Conservation (phyloP, 345 rosid genomes). For the Camelina sativa region DNA sequence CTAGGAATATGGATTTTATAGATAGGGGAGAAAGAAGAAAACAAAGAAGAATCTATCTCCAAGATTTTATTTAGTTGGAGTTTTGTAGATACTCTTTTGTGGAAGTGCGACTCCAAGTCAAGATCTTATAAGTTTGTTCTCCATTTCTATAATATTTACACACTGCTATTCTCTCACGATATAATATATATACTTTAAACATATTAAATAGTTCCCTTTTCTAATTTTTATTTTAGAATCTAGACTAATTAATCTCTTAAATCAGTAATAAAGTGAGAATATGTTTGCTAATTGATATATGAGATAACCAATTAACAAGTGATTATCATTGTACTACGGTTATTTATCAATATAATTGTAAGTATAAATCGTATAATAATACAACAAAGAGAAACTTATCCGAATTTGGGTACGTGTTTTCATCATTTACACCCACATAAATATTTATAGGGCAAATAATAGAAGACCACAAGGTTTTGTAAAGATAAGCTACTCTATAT, state of each 20-base stretch:
- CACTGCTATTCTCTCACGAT: background rate
- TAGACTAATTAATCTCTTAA: constrained; percentile 10
- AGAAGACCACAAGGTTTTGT: constrained; percentile 42
- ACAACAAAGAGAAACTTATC: constrained; percentile 27
- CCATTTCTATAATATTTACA: constrained; percentile 27
- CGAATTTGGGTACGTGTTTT: constrained; percentile 35
- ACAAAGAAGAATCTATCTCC: constrained; percentile 41
- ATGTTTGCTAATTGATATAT: background rate
- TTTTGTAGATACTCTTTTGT: constrained; percentile 30
- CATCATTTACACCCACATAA: constrained; percentile 35
- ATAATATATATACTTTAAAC: constrained; percentile 9
- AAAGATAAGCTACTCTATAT: constrained; percentile 26
- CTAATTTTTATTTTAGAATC: background rate
- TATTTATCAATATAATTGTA: constrained; percentile 1
- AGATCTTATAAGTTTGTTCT: constrained; percentile 22
- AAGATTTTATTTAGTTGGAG: constrained; percentile 37
- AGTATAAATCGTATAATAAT: constrained; percentile 19
- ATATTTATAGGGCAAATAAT: constrained; percentile 35
- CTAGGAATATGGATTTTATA: constrained; percentile 17
- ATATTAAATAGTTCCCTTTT: background rate
- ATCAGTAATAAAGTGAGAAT: background rate
- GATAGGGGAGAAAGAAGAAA: constrained; percentile 29
- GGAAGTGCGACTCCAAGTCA: constrained; percentile 24
- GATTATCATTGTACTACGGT: background rate
- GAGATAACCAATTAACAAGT: background rate